A percentile compares a stretch with the other conserved stretches of the same genome.
Conservation (phyloP, 2,329 filamentous ascomycete genomes). For the Dichotomopilus funicola region DNA sequence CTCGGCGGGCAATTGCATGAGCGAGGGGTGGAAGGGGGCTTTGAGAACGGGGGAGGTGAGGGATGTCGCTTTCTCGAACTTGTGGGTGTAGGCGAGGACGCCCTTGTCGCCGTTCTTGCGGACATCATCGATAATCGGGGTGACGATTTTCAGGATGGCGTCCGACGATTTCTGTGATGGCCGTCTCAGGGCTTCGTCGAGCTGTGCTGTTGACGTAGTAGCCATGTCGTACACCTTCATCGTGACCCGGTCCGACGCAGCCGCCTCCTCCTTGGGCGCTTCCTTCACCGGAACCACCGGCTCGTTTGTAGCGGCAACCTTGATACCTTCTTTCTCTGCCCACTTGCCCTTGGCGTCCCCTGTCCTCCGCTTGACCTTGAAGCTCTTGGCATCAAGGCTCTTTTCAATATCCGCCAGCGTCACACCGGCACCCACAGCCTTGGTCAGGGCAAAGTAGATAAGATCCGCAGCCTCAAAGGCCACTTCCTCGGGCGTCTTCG, state of each 20-base stretch:
- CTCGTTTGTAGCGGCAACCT: conserved; percentile 33
- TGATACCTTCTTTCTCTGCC: conserved; percentile 73
- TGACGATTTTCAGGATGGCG: conserved; percentile 82
- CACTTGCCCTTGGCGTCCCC: conserved; percentile 94
- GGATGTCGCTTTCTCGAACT: conserved; percentile 93
- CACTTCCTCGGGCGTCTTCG: conserved; percentile 72
- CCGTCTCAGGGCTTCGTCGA: conserved; percentile 71
- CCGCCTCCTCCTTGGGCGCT: conserved; percentile 30
- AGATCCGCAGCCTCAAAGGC: conserved; percentile 93
- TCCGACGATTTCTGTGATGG: conserved; percentile 95
- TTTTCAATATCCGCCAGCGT: conserved; percentile 82
- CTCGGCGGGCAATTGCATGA: conserved; percentile 81
- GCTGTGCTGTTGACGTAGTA: conserved; percentile 55
- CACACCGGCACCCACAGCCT: conserved; percentile 79
- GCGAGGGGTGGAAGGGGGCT: conserved; percentile 75
- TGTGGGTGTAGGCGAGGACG: conserved; percentile 88
- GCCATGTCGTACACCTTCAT: conserved; percentile 76
- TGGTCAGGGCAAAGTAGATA: conserved; percentile 91
- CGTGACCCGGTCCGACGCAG: conserved; percentile 51
- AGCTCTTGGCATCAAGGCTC: conserved; percentile 87
- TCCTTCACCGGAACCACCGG: conserved; percentile 33
- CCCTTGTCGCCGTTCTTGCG: conserved; percentile 78
- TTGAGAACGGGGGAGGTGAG: conserved; percentile 82
- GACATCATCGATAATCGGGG: conserved; percentile 86
- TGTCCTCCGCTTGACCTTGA: conserved; percentile 88